Evolutionary conservation across 805 yeast genomes (phyloP).

Genomic region (Starmerella etchellsii): DNA sequence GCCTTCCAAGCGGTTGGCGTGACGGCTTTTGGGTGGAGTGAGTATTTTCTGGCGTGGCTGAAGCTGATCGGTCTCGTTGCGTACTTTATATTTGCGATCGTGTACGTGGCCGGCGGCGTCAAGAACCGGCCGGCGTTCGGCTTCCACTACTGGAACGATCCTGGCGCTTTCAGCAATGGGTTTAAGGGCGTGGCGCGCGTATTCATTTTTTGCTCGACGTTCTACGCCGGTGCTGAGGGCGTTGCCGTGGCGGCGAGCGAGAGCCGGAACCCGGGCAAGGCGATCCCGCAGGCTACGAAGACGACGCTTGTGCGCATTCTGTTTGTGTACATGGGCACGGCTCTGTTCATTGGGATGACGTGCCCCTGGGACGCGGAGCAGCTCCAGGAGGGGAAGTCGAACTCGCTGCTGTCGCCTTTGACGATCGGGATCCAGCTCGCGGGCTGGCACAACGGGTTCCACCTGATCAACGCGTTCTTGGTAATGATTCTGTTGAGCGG

Average conservation of each 20-base stretch:
- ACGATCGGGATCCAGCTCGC: conserved; percentile 38
- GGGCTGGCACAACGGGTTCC: conserved; percentile 40
- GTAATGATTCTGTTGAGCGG: conserved; percentile 54
- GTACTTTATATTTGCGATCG: conserved; percentile 43
- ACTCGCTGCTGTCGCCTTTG: conserved; percentile 40
- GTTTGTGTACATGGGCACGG: conserved; percentile 44
- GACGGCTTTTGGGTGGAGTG: conserved; percentile 48
- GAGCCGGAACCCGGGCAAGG: conserved; percentile 45
- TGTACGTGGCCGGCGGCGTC: conserved; percentile 43
- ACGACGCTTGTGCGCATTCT: conserved; percentile 46
- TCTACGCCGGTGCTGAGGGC: conserved; percentile 47
- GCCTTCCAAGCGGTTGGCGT: conserved; percentile 40
- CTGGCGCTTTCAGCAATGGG: conserved; percentile 35
- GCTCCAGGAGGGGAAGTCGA: conserved; percentile 31
- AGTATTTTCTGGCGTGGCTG: conserved; percentile 44
- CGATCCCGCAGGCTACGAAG: conserved; percentile 49
- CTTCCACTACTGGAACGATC: conserved; percentile 44
- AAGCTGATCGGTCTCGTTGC: conserved; percentile 46
- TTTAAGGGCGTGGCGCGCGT: conserved; percentile 36
- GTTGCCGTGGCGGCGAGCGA: conserved; percentile 56
- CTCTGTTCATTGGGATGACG: conserved; percentile 46
- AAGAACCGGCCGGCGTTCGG: conserved; percentile 44
- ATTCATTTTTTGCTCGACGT: conserved; percentile 48
- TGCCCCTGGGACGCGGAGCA: conserved; percentile 43
- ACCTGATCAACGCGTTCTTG: conserved; percentile 50